Evolutionary conservation across 257 asterid species (phyloP).

Genomic region (Misopates orontium): DNA sequence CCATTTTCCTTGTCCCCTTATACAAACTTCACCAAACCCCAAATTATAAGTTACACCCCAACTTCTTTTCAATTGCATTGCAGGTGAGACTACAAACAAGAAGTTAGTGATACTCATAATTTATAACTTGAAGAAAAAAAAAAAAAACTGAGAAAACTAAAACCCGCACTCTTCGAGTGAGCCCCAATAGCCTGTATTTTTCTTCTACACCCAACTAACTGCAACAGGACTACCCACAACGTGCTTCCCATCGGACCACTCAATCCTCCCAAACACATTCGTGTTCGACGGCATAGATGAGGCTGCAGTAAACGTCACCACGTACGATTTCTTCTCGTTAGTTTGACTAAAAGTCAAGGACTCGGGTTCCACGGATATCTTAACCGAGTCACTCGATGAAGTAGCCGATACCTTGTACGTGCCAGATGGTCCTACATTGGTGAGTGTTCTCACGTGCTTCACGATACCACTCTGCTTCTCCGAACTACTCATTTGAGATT

Average conservation of each 20-base stretch:
- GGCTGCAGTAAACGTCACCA: slow-evolving; percentile 55
- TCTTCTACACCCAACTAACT: slow-evolving; percentile 57
- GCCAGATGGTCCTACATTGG: slow-evolving; percentile 73
- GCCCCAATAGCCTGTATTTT: neutral
- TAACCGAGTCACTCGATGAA: slow-evolving; percentile 38
- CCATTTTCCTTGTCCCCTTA: no score
- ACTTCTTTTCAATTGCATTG: neutral
- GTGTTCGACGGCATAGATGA: slow-evolving; percentile 51
- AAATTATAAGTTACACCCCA: slow-evolving; percentile 21
- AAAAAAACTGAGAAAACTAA: slow-evolving; percentile 8
- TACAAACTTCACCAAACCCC: slow-evolving; percentile 7
- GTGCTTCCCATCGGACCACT: slow-evolving; percentile 88
- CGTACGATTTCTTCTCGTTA: slow-evolving; percentile 67
- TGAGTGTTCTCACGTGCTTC: slow-evolving; percentile 68
- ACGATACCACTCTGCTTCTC: slow-evolving; percentile 34
- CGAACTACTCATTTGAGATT: slow-evolving; percentile 27
- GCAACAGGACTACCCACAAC: slow-evolving; percentile 86
- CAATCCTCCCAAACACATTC: slow-evolving; percentile 67
- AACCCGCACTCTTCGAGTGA: slow-evolving; percentile 29
- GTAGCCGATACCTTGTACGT: slow-evolving; percentile 66
- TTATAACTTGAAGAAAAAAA: no score
- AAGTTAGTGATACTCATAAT: slow-evolving; percentile 14
- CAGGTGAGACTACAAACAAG: slow-evolving; percentile 13
- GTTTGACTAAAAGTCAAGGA: slow-evolving; percentile 47
- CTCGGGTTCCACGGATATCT: slow-evolving; percentile 61